Percentiles rank a stretch among this genome's conserved stretches.
Conservation (phyloP, 192 early-diverging fungal genomes). For the Coemansia sp. region DNA sequence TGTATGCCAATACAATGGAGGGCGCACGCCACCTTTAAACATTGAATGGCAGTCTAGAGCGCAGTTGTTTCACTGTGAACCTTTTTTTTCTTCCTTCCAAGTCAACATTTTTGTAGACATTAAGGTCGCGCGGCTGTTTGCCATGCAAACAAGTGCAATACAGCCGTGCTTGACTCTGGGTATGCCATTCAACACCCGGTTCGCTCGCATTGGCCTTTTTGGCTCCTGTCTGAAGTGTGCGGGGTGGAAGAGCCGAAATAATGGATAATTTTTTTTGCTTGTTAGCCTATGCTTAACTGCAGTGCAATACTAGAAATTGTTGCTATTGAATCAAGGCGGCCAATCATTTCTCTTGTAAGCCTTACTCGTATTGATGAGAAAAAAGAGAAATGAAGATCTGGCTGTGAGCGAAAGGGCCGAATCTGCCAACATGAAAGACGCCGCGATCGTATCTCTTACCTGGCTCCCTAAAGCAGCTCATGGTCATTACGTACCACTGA, state of each 20-base stretch:
- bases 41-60: neutral
- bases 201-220: neutral
- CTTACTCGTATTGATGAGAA: neutral
- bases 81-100: neutral
- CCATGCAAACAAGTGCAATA: too few species aligned
- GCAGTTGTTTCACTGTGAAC: neutral
- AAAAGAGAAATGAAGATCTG: neutral
- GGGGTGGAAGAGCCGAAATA: conserved; percentile 3
- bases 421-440: neutral
- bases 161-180: too few species aligned
- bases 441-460: neutral
- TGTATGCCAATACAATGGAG: neutral
- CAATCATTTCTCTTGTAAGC: neutral
- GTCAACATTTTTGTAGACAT: neutral
- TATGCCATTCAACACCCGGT: neutral
- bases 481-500: neutral
- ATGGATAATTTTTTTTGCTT: neutral
- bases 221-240: neutral
- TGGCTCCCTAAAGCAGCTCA: neutral
- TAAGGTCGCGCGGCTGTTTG: neutral
- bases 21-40: neutral
- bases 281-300: conserved; percentile 2
- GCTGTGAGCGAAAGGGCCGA: neutral
- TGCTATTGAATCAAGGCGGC: neutral
- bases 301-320: neutral